These are phyloP conservation scores for Exophiala phaeomuriformis DNA, from an alignment of 2,329 filamentous ascomycete species.

Conservation along the genomic window DNA sequence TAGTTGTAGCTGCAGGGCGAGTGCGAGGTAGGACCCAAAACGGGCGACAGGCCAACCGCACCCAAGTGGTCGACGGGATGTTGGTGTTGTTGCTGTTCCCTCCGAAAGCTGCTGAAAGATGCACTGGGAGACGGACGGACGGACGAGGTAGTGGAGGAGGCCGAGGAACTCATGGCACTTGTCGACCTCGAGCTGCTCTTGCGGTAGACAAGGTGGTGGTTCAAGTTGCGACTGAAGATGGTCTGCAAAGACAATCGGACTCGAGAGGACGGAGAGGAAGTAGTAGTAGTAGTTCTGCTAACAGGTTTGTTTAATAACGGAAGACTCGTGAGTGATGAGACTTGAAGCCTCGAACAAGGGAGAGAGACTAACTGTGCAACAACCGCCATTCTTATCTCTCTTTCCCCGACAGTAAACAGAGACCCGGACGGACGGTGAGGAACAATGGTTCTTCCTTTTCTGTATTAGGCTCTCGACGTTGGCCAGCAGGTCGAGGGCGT, in stretches of 20 bases:
- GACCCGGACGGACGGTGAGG: too few species aligned
- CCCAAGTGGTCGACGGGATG: not conserved
- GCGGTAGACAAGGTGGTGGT: constrained; percentile 2
- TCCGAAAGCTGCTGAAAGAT: constrained; percentile 30
- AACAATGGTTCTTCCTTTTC: not conserved
- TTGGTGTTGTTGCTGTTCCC: constrained; percentile 27
- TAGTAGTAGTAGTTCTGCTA: constrained; percentile 15
- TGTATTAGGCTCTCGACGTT: constrained; percentile 8
- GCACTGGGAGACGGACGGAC: constrained; percentile 27
- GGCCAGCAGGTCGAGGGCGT: constrained; percentile 13
- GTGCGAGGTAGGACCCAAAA: not conserved
- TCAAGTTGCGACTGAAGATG: constrained; percentile 19
- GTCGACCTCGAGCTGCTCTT: constrained; percentile 8
- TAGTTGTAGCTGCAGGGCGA: constrained; percentile 25
- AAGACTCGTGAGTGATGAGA: constrained; percentile 4
- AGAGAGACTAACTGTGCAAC: constrained; percentile 24
- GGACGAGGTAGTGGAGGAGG: constrained; percentile 15
- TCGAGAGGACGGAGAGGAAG: constrained; percentile 18
- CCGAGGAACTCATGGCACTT: constrained; percentile 2
- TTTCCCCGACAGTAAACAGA: not conserved
- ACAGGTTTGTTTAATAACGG: constrained; percentile 19
- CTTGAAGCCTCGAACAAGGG: constrained; percentile 13
- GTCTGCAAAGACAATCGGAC: constrained; percentile 19
- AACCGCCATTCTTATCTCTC: constrained; percentile 1
- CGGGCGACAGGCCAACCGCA: not conserved